Percentiles rank a stretch among this genome's conserved stretches.
phyloP scores from a whole-genome alignment of 1,284 basidiomycete species.

The Inonotus hispidus region DNA sequence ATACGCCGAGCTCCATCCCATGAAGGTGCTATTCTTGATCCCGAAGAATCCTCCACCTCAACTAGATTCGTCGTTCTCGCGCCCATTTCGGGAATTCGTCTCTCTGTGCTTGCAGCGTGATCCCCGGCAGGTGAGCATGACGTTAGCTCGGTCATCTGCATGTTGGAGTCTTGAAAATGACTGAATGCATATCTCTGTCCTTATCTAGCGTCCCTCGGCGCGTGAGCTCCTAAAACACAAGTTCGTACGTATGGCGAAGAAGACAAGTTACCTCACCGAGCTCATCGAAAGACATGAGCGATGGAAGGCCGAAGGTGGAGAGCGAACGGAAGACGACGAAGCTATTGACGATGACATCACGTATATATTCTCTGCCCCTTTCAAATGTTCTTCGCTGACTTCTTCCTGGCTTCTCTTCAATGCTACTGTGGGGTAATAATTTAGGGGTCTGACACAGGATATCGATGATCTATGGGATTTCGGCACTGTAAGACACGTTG shows the following conservation, averaged over 20 bases:
- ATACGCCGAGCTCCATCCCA: slow-evolving; percentile 96
- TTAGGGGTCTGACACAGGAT: slow-evolving; percentile 53
- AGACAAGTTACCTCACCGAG: slow-evolving; percentile 90
- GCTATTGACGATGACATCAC: slow-evolving; percentile 1
- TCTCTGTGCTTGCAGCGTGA: slow-evolving; percentile 90
- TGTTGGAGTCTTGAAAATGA: not conserved
- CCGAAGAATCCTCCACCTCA: slow-evolving; percentile 95
- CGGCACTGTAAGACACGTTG: slow-evolving; percentile 75
- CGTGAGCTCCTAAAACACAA: slow-evolving; percentile 93
- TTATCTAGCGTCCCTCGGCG: slow-evolving; percentile 82
- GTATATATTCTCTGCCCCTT: not conserved
- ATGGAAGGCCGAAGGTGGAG: slow-evolving; percentile 91
- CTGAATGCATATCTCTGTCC: not conserved
- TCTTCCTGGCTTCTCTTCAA: slow-evolving; percentile 4
- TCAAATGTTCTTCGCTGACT: slow-evolving; percentile 12
- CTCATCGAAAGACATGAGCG: slow-evolving; percentile 91
- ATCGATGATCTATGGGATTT: slow-evolving; percentile 94
- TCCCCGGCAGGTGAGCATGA: slow-evolving; percentile 60
- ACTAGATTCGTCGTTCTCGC: slow-evolving; percentile 85
- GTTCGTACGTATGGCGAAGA: slow-evolving; percentile 92
- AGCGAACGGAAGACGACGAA: slow-evolving; percentile 60
- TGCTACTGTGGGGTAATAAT: slow-evolving; percentile 8
- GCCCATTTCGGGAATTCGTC: slow-evolving; percentile 92
- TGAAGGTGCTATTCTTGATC: slow-evolving; percentile 99
- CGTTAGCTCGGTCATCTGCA: not conserved